Conservation (phyloP, 1,139 yeast species). For the Trichomonascaceae sp. region DNA sequence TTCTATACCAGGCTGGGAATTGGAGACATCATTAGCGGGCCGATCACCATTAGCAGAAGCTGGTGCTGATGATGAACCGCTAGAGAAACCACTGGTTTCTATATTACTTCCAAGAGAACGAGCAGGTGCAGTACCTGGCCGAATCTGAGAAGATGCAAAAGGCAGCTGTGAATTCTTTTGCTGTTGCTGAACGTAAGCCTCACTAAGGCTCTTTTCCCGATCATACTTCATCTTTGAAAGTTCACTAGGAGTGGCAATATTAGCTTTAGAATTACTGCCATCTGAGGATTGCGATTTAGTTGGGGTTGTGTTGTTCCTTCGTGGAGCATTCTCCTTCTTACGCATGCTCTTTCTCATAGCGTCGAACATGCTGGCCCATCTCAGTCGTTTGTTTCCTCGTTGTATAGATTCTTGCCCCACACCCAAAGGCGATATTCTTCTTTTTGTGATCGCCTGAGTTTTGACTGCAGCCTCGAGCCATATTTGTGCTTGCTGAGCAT, state of each 20-base stretch:
- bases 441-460: slow-evolving; percentile 78
- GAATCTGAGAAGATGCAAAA: slow-evolving; percentile 9
- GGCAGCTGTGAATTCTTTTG: slow-evolving; percentile 15
- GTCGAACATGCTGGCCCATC: slow-evolving; percentile 98
- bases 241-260: slow-evolving; percentile 74
- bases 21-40: background rate
- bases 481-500: slow-evolving; percentile 76
- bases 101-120: background rate
- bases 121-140: slow-evolving; percentile 7
- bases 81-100: slow-evolving; percentile 3
- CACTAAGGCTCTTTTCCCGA: slow-evolving; percentile 77
- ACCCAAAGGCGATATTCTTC: slow-evolving; percentile 87
- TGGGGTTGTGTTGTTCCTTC: slow-evolving; percentile 38
- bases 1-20: background rate
- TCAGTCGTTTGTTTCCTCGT: slow-evolving; percentile 78
- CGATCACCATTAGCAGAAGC: slow-evolving; percentile 7
- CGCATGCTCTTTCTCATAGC: slow-evolving; percentile 88
- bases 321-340: slow-evolving; percentile 68
- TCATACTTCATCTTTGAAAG: slow-evolving; percentile 75
- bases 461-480: slow-evolving; percentile 91
- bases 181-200: slow-evolving; percentile 53
- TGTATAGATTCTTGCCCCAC: slow-evolving; percentile 88
- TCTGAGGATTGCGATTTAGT: slow-evolving; percentile 30
- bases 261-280: slow-evolving; percentile 14
- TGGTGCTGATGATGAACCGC: slow-evolving; percentile 10